Base-by-base conservation (phyloP, 2,329 filamentous ascomycete species). In the Colletotrichum sp. region DNA sequence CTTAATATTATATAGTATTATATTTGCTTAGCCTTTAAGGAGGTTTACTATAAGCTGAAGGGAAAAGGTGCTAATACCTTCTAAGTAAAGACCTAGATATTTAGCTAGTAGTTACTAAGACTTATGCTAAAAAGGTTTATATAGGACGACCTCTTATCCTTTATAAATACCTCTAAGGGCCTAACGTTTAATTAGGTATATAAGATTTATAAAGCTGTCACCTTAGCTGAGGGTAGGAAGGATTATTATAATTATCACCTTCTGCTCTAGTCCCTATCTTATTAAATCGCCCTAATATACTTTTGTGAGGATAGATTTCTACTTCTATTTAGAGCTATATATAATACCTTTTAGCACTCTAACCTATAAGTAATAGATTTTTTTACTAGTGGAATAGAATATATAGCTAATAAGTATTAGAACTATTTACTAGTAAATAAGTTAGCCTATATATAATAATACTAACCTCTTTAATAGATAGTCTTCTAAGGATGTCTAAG, bases 391-490 rank as follows among this genome's bases (percentile, higher is more conserved):
- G 12, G 48, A 30, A 21, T 10, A 6, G 55, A 13, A 24, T 38
- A 56, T 43, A 9, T 32, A 2, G 32, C 52, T 58, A 21, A 69
- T 12, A 30, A 60, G 16, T 3, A 5, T 28, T 77, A 76, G 52
- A 77, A 74, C 18, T 21, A 77, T 10, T 76, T 77, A 34, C 48
- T 34, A 18, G 34, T 26, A 26, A 12, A 16, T 2, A 2, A 18
- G 52, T 28, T 77, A 75, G 77, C 70, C 61, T 10, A 74, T 79
- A 55, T 58, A 66, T 30, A 69, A 76, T 12, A 61, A n/a, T n/a
- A 65, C 72, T 8, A 67, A 77, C 32, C 32, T 10, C 10, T 10
- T 62, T 3, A 12, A 21, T 10, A 84, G 85, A 5, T 88, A 85
- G 86, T 5, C 65, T 2, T 21, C 79, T 4, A 5, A 73, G 3